Evolutionary conservation across 2,329 filamentous ascomycete genomes (phyloP), one percentile per base, ranked within the genome.

Genomic region (Fusarium sp.): DNA sequence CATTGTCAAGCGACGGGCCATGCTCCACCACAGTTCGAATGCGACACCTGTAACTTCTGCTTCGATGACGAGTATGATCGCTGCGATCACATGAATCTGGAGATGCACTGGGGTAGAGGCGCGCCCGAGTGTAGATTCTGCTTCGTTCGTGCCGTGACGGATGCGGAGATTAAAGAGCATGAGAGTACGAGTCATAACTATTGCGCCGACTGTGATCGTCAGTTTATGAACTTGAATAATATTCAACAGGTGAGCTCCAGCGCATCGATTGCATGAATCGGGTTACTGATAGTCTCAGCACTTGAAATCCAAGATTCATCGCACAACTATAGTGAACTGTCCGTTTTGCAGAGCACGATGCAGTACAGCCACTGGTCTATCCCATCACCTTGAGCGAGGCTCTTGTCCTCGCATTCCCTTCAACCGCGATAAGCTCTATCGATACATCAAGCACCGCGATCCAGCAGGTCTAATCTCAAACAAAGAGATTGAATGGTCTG

Each of bases 381-480:
- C 78, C 0, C 79, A 88, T 73, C 86, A 90, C 67, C 75, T 90
- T 3, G 88, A 91, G 67, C 76, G 71, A 1, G 83, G 84, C n/a
- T 74, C 78, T 1, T 91, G 88, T 56, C 80, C 81, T 0, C 74
- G 74, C 0, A 83, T 85, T 0, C 76, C 73, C 0, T 40, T 88
- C 4, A 81, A 85, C 70, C 83, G 84, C 6, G 81, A 86, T 10
- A 75, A 68, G 6, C 79, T 90, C n/a, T 84, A 84, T 72, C 63
- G 71, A 1, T 72, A 80, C 15, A 75, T 89, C 11, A 81, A 80
- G 3, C 57, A 71, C 19, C 78, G 79, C 0, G 87, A 90, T 55
- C 79, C 80, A 0, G 48, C 77, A 3, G 81, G 84, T 17, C 2
- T 81, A 23, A 82, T 90, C 60, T 84, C 85, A 7, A 85, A 83